Evolutionary conservation across 257 asterid genomes (phyloP).

Genomic region (Solanum gandarillasii): DNA sequence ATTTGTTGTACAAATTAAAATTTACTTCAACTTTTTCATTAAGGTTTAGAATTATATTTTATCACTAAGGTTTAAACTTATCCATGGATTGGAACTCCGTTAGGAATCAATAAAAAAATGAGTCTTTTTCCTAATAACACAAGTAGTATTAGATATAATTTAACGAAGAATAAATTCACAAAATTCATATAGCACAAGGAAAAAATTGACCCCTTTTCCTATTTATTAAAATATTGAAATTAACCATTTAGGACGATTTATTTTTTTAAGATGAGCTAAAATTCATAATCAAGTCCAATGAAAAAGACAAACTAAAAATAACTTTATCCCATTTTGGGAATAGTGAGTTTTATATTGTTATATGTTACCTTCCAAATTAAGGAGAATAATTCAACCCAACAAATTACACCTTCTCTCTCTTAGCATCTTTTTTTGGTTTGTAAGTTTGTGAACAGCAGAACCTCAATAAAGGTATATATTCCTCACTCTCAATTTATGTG

Average conservation of each 20-base stretch:
- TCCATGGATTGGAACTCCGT: not conserved
- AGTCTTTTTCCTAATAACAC: not conserved
- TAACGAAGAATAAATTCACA: not conserved
- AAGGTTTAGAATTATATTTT: too few relatives aligned
- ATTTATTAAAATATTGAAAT: not conserved
- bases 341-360: not conserved
- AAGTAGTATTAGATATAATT: not conserved
- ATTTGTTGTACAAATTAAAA: not conserved
- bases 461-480: not conserved
- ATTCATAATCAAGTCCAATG: not conserved
- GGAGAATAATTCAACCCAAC: not conserved
- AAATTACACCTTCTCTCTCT: not conserved
- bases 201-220: not conserved
- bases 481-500: accelerated
- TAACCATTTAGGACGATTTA: not conserved
- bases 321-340: not conserved
- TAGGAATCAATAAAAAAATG: not conserved
- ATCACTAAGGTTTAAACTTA: not conserved
- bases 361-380: not conserved
- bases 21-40: not conserved
- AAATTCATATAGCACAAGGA: not conserved
- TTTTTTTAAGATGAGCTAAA: not conserved
- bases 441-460: not conserved
- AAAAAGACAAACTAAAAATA: not conserved
- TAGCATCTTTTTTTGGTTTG: not conserved